phyloP scores from a whole-genome alignment of 73 alveolate species.

The Durusdinium trenchii region DNA sequence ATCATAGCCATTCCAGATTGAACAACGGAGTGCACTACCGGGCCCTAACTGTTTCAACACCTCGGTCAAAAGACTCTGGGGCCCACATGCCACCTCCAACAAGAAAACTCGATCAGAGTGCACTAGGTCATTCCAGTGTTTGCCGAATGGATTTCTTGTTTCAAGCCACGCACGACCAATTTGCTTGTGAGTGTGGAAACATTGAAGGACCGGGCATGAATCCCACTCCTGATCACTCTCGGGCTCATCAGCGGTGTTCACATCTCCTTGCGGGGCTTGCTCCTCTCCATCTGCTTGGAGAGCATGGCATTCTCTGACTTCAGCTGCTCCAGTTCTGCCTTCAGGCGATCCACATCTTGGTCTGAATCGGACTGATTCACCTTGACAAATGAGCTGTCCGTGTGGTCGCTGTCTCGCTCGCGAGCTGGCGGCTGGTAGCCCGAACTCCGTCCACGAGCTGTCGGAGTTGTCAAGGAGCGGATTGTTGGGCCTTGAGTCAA shows the following conservation, averaged over 20 bases:
- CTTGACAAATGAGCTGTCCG: too few species aligned
- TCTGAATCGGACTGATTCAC: too few species aligned
- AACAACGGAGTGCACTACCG: background rate
- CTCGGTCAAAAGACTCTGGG: background rate
- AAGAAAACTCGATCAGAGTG: background rate
- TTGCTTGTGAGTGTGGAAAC: background rate
- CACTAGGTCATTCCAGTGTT: background rate
- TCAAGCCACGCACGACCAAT: background rate
- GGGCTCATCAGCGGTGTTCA: background rate
- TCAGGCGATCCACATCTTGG: too few species aligned
- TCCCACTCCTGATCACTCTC: background rate
- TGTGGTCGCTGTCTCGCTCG: too few species aligned
- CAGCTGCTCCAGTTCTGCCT: background rate
- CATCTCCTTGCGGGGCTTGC: constrained; percentile 12
- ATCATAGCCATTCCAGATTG: background rate
- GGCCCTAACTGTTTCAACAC: background rate
- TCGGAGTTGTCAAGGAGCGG: too few species aligned
- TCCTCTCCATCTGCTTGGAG: background rate
- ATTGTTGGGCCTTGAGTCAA: too few species aligned
- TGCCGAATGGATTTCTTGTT: too few species aligned
- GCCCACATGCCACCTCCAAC: constrained; percentile 16
- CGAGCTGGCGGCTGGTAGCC: too few species aligned
- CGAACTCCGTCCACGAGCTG: too few species aligned
- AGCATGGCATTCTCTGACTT: background rate
- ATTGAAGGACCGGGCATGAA: background rate